phyloP scores from a whole-genome alignment of 768 basidiomycete species.

The Lactarius vividus region DNA sequence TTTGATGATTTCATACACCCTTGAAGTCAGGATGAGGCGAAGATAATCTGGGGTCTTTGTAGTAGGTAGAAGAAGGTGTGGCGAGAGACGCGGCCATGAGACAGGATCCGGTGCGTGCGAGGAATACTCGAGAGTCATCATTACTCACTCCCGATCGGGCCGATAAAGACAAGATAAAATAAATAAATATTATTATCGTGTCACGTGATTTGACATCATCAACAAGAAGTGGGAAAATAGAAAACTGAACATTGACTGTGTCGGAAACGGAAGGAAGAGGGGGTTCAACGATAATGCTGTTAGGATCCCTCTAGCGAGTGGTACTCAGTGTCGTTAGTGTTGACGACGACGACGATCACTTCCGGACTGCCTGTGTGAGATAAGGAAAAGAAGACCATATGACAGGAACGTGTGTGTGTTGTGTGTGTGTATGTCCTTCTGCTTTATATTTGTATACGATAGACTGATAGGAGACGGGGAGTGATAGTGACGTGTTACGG shows the following conservation, averaged over 20 bases:
- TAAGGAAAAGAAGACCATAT: background rate
- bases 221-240: background rate
- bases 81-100: slow-evolving; percentile 61
- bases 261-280: background rate
- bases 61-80: slow-evolving; percentile 60
- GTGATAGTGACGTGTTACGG: background rate
- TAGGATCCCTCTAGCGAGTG: no score
- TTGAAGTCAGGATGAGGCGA: slow-evolving; percentile 81
- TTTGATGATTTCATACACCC: slow-evolving; percentile 85
- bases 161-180: background rate
- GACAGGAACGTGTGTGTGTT: slow-evolving; percentile 4
- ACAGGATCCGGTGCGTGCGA: slow-evolving; percentile 67
- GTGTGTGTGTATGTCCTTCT: background rate
- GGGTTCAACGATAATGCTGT: background rate
- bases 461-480: background rate
- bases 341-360: background rate
- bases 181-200: background rate
- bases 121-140: slow-evolving; percentile 60
- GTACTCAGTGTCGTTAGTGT: no score
- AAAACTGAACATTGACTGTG: background rate
- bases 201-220: slow-evolving; percentile 24
- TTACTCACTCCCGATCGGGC: slow-evolving; percentile 29
- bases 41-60: slow-evolving; percentile 82
- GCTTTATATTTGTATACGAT: background rate
- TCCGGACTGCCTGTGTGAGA: background rate